phyloP scores from a whole-genome alignment of 2,329 filamentous ascomycete genomes.

The Alternaria incomplexa region DNA sequence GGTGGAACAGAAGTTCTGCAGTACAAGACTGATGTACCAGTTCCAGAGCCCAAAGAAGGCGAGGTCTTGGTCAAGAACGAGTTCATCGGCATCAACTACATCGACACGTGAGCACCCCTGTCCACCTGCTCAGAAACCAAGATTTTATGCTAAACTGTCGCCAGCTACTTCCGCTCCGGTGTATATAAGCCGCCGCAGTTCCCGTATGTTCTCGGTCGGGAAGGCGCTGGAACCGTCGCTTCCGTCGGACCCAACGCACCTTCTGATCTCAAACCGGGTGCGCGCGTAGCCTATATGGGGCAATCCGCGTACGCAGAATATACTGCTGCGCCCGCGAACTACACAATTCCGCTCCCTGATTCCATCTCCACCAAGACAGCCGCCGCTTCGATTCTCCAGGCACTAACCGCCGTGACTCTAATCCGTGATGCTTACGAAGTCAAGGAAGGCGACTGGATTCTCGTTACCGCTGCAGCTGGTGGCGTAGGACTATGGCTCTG shows the following conservation, averaged over 20 bases:
- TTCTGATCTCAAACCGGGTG: conserved; percentile 66
- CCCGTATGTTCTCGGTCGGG: conserved; percentile 79
- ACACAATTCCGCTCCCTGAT: conserved; percentile 68
- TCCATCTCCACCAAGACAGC: conserved; percentile 66
- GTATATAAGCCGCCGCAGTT: conserved; percentile 73
- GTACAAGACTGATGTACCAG: conserved; percentile 71
- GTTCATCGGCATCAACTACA: conserved; percentile 83
- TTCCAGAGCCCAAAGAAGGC: conserved; percentile 71
- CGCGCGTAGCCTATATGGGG: conserved; percentile 74
- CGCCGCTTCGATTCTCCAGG: conserved; percentile 77
- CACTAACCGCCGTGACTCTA: conserved; percentile 80
- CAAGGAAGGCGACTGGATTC: conserved; percentile 77
- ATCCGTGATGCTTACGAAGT: conserved; percentile 75
- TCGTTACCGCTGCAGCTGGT: conserved; percentile 86
- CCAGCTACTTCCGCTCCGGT: conserved; percentile 81
- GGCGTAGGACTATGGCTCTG: conserved; percentile 74
- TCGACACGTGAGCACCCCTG: conserved; percentile 68
- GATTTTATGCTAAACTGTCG: neutral
- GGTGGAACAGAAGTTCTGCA: conserved; percentile 75
- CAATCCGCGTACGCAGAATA: conserved; percentile 65
- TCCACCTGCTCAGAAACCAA: neutral
- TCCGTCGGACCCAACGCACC: conserved; percentile 61
- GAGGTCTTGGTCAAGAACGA: conserved; percentile 83
- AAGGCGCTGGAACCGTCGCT: conserved; percentile 75
- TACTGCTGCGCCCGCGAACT: conserved; percentile 59